Percentiles rank a stretch among this genome's conserved stretches.
Conservation (phyloP, 805 yeast species). For the Wickerhamiella bombiphila region DNA sequence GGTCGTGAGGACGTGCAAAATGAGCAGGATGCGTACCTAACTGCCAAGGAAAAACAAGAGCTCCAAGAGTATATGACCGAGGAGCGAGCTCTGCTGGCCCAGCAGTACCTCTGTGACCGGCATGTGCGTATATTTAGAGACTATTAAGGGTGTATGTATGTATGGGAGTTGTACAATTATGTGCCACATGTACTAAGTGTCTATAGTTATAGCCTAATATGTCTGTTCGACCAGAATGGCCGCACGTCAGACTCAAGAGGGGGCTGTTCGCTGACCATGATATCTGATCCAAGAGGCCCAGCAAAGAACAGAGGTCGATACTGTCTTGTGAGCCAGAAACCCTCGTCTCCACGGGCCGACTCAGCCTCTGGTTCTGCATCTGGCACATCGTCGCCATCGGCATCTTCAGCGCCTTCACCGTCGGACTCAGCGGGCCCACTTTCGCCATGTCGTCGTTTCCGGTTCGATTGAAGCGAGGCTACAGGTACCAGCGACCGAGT, state of each 20-base stretch:
- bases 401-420: conserved; percentile 14
- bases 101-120: conserved; percentile 23
- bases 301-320: conserved; percentile 60
- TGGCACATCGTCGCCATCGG: conserved; percentile 17
- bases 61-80: conserved; percentile 34
- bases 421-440: conserved; percentile 11
- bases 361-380: conserved; percentile 20
- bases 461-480: too few relatives aligned
- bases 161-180: neutral
- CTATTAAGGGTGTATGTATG: conserved; percentile 15
- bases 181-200: neutral
- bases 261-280: conserved; percentile 69
- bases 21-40: conserved; percentile 54
- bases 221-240: conserved; percentile 24
- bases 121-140: conserved; percentile 27
- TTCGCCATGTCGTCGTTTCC: conserved; percentile 26
- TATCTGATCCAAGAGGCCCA: conserved; percentile 31
- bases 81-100: conserved; percentile 24
- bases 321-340: conserved; percentile 60
- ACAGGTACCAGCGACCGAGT: conserved; percentile 25
- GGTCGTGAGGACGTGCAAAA: conserved; percentile 85
- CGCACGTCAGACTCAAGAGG: conserved; percentile 30
- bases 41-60: conserved; percentile 63
- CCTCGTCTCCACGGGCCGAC: conserved; percentile 24
- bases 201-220: neutral